phyloP scores from a whole-genome alignment of 176 grass and related monocot genomes.

The Cenchrus fungigraminus region DNA sequence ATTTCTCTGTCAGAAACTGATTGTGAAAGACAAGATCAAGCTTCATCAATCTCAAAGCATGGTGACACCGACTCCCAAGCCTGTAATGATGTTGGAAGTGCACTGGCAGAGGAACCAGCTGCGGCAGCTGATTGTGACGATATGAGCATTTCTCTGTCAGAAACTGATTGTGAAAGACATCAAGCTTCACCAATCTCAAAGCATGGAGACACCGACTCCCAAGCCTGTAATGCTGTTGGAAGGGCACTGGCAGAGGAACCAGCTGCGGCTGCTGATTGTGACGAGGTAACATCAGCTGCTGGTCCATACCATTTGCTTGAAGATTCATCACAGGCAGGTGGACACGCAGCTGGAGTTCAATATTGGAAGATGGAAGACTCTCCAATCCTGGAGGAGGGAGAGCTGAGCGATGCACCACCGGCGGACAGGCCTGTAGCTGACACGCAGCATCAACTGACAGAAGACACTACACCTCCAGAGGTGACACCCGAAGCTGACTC shows the following conservation, averaged over 20 bases:
- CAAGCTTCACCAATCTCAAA: slow-evolving; percentile 16
- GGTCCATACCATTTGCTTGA: neutral
- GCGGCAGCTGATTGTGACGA: slow-evolving; percentile 23
- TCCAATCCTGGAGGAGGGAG: neutral
- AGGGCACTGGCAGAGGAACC: slow-evolving; percentile 11
- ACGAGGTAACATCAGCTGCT: slow-evolving; percentile 37
- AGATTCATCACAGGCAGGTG: neutral
- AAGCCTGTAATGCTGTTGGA: slow-evolving; percentile 11
- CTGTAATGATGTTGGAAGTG: slow-evolving; percentile 16
- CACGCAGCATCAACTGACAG: neutral
- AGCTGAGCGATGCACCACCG: neutral
- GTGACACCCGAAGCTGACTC: neutral
- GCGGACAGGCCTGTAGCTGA: neutral
- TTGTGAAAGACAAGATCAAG: slow-evolving; percentile 26
- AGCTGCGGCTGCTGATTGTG: slow-evolving; percentile 9
- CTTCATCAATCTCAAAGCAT: slow-evolving; percentile 8
- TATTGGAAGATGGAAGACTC: slow-evolving; percentile 35
- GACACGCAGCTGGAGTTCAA: slow-evolving; percentile 9
- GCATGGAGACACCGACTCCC: neutral
- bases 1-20: slow-evolving; percentile 57
- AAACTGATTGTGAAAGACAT: slow-evolving; percentile 24
- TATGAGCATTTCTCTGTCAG: slow-evolving; percentile 68
- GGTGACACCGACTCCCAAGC: neutral
- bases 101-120: slow-evolving; percentile 3
- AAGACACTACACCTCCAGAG: neutral